Percentiles rank a stretch among this genome's conserved stretches.
phyloP scores from a whole-genome alignment of 441 rosid genomes.

The Croton setiger region DNA sequence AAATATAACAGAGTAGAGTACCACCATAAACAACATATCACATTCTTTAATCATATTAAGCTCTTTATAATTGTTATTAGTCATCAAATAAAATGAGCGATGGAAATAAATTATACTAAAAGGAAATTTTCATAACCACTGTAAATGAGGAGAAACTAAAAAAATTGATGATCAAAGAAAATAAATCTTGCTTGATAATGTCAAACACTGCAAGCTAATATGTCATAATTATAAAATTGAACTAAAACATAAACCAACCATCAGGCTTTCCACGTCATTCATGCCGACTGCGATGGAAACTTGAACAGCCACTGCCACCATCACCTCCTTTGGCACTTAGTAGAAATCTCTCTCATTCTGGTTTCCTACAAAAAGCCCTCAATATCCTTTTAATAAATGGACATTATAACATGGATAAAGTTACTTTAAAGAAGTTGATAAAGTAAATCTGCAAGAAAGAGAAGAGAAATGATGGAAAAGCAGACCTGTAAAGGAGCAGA shows the following conservation, averaged over 20 bases:
- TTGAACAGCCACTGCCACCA: constrained; percentile 81
- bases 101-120: background rate
- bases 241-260: constrained; percentile 37
- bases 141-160: background rate
- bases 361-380: constrained; percentile 55
- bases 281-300: constrained; percentile 61
- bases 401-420: background rate
- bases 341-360: constrained; percentile 68
- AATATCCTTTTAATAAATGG: constrained; percentile 6
- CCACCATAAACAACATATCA: background rate
- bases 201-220: background rate
- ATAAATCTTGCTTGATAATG: background rate
- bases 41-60: background rate
- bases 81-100: background rate
- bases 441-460: background rate
- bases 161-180: background rate
- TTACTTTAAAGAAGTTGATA: no score
- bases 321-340: constrained; percentile 73
- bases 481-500: constrained; percentile 72
- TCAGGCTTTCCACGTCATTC: constrained; percentile 70
- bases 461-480: background rate
- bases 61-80: background rate
- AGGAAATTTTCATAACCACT: background rate
- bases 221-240: background rate
- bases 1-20: constrained; percentile 11